Base-by-base conservation (phyloP, 441 rosid genomes). In the Biscutella auriculata region DNA sequence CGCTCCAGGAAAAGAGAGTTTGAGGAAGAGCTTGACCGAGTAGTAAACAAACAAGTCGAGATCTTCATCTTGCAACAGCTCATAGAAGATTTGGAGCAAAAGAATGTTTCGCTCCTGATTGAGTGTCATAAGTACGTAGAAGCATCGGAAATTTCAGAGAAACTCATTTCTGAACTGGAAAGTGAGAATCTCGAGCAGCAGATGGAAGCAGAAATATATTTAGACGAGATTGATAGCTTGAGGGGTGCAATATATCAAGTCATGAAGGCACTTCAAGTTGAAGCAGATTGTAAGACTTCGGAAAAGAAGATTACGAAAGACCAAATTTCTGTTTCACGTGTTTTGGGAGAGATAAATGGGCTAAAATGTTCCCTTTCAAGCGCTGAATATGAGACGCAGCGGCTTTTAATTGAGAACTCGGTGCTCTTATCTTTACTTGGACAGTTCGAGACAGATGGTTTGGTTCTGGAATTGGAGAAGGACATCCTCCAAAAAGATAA, bases 101-200 rank as follows among this genome's bases (percentile, higher is more conserved):
- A 82, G 74, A 79, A 82, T 46, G 63, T 76, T 11, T 79, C 85
- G 60, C 71, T 81, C 28, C 57, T 77, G 61, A 62, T 76, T 12
- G 94, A 85, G 60, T 82, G 87, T 63, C 79, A 81, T 63, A 79
- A 78, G 67, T 76, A 82, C 47, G 75, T 67, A 1, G 87, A 85
- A 69, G 78, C 81, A 12, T 77, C 85, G 0, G 82, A 81, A 35
- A 53, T 79, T 23, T 80, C 89, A 4, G 77, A 76, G 47, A 77
- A 76, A 54, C 65, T 82, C 62, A 81, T 85, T 29, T 47, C 79
- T 11, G 84, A 81, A 55, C 65, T 85, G 62, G 85, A 85, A 74
- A 76, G 68, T 29, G 94, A 82, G 76, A 85, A 78, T 76, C 82
- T 85, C 0, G 89, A 82, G 75, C 89, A 79, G 75, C 87, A 79